Evolutionary conservation across 805 yeast genomes (phyloP).

Genomic region (Yarrowia osloensis): DNA sequence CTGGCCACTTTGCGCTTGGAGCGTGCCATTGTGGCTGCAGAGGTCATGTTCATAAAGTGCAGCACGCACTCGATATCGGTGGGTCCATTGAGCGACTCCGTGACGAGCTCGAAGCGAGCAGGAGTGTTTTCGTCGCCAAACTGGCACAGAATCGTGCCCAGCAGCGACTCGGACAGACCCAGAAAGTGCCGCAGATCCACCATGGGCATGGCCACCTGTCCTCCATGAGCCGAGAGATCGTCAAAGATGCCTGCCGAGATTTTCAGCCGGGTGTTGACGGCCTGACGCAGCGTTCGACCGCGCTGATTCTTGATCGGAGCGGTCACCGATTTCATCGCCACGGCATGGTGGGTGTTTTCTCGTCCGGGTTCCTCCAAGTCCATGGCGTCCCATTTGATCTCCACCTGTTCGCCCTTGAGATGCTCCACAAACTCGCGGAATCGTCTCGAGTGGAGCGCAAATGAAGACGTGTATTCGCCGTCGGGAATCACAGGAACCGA

Average conservation of each 20-base stretch:
- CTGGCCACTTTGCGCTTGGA: background rate
- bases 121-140: constrained; percentile 19
- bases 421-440: constrained; percentile 17
- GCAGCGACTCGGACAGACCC: background rate
- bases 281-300: background rate
- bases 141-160: constrained; percentile 7
- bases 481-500: constrained; percentile 4
- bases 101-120: constrained; percentile 8
- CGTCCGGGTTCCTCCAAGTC: background rate
- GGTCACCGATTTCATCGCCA: constrained; percentile 3
- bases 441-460: background rate
- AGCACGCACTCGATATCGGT: constrained; percentile 7
- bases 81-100: background rate
- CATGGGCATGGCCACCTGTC: constrained; percentile 8
- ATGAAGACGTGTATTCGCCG: background rate
- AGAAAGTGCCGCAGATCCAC: constrained; percentile 2
- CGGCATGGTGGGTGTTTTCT: background rate
- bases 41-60: constrained; percentile 15
- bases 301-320: background rate
- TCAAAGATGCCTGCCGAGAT: background rate
- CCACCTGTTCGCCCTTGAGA: constrained; percentile 17
- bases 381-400: constrained; percentile 8
- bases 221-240: background rate
- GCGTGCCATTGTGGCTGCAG: background rate
- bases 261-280: background rate